phyloP scores from a whole-genome alignment of 2,329 filamentous ascomycete species.

The Verticillium alfalfae region DNA sequence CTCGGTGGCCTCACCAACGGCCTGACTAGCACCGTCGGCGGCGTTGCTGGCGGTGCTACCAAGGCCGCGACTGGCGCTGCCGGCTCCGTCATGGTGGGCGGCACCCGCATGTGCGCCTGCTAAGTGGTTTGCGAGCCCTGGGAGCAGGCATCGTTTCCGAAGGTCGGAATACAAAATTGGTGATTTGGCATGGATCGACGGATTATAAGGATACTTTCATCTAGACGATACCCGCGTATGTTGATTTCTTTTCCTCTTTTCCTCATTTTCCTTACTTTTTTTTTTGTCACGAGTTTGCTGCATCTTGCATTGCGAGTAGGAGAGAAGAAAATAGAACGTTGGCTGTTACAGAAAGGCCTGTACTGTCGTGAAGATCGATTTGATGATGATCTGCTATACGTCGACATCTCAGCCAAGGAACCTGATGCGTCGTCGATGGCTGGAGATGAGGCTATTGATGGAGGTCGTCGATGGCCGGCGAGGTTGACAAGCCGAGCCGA shows the following conservation, averaged over 20 bases:
- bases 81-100: background rate
- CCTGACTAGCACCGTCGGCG: background rate
- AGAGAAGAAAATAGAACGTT: background rate
- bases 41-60: background rate
- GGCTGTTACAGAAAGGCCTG: background rate
- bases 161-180: background rate
- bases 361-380: too few species aligned
- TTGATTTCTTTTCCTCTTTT: background rate
- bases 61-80: background rate
- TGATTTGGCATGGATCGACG: background rate
- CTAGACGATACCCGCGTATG: background rate
- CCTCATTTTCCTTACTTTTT: too few species aligned
- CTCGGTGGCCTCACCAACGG: background rate
- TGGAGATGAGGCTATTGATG: too few species aligned
- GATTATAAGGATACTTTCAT: background rate
- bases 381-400: too few species aligned
- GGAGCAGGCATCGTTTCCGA: background rate
- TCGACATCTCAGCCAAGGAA: too few species aligned
- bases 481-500: too few species aligned
- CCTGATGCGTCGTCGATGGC: too few species aligned
- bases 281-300: background rate
- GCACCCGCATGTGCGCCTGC: conserved; percentile 9
- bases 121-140: conserved; percentile 16
- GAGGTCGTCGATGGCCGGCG: too few species aligned
- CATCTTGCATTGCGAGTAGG: background rate